Evolutionary conservation across 1,284 basidiomycete genomes (phyloP), one percentile per base, ranked within the genome.

Genomic region (Microbotryum silenes-acaulis): DNA sequence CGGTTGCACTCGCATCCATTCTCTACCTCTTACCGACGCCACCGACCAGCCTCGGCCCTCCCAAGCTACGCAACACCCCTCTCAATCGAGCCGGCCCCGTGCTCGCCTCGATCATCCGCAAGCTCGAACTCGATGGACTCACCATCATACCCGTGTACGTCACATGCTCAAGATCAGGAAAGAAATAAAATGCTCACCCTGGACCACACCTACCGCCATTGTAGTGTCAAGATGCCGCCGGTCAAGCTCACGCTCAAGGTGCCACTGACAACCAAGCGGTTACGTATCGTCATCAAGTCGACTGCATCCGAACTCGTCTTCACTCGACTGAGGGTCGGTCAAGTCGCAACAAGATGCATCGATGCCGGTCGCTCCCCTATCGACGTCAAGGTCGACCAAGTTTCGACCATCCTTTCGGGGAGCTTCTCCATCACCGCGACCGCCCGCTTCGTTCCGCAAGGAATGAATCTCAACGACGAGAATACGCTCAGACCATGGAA

Each of bases 141-240:
- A 66, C 61, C 12, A 45, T 61, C 47, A 57, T 66, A 33, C 64
- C 64, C 10, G 37, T 63, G 63, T 58, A 52, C 51, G 62, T 16
- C 14, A 14, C 44, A 25, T 23, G 21, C 23, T 50, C 23, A 50
- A 29, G 23, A 14, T 6, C 12, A 50, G 21, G 20, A 14, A n/a
- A 50, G 21, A 16, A 4, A 23, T 50, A 27, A 12, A 20, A 23
- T 8, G 31, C 12, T 50, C 37, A 42, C 48, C 48, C 10, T 21
- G 20, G 23, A 12, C 29, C 25, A 4, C 20, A 20, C 16, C 23
- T 25, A 12, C 27, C 29, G 6, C n/a, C 10, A 3, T 3, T 18
- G 3, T 51, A 64, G 63, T 2, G 55, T 61, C 4, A 58, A 62
- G 6, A 56, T 66, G 6, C 64, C 64, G 2, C 59, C 56, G 29